These are phyloP conservation scores for Hypomyces perniciosus DNA, from an alignment of 2,329 filamentous ascomycete species.

Conservation along the genomic window DNA sequence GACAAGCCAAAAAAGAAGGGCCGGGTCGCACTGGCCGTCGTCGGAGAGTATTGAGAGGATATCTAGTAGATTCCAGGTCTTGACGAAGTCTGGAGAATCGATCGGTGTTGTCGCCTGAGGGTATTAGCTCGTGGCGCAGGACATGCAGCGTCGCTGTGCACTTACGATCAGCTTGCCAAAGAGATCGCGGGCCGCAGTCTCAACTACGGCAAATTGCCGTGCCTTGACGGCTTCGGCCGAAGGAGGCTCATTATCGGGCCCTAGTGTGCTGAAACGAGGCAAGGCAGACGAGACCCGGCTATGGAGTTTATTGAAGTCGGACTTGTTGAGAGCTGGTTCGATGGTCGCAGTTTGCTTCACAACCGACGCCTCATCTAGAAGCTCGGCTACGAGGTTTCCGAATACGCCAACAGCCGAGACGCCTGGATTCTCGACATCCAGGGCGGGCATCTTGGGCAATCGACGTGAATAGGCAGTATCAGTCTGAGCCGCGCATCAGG, in stretches of 20 bases:
- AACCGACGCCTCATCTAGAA: conserved; percentile 53
- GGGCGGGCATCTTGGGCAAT: conserved; percentile 42
- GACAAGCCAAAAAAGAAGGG: conserved; percentile 80
- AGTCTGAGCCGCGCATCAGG: background rate
- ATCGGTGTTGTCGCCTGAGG: conserved; percentile 67
- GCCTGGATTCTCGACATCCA: conserved; percentile 39
- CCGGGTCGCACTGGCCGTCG: conserved; percentile 68
- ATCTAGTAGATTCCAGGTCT: conserved; percentile 91
- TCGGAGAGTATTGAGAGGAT: conserved; percentile 85
- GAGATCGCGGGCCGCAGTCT: conserved; percentile 73
- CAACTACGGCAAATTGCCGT: conserved; percentile 65
- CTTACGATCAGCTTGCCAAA: conserved; percentile 76
- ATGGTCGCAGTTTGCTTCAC: conserved; percentile 55
- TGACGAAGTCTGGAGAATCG: conserved; percentile 69
- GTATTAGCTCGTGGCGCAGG: conserved; percentile 26
- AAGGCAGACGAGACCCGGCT: conserved; percentile 36
- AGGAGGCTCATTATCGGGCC: conserved; percentile 25
- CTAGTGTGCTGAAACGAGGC: conserved; percentile 18
- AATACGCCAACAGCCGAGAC: conserved; percentile 50
- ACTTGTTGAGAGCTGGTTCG: conserved; percentile 69
- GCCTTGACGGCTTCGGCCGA: conserved; percentile 34
- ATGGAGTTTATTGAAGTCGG: conserved; percentile 52
- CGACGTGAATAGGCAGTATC: background rate
- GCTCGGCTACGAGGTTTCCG: conserved; percentile 45
- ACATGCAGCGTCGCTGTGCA: conserved; percentile 1